Percentiles rank a stretch among this genome's conserved stretches.
phyloP scores from a whole-genome alignment of 768 basidiomycete genomes.

The Collybia sordida region DNA sequence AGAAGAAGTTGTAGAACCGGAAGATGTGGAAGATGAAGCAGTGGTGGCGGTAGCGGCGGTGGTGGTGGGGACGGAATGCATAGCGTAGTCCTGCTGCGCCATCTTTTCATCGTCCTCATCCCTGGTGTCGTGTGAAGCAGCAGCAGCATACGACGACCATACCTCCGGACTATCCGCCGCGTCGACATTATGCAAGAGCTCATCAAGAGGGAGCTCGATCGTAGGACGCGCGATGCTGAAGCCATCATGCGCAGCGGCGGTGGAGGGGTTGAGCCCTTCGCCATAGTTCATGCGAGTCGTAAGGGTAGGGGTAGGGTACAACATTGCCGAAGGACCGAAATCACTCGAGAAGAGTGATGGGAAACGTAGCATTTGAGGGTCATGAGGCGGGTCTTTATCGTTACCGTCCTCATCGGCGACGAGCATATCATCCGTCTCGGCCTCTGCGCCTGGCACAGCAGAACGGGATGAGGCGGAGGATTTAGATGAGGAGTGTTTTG shows the following conservation, averaged over 20 bases:
- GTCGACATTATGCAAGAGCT: constrained; percentile 61
- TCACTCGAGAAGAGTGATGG: constrained; percentile 72
- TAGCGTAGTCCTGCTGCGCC: constrained; percentile 28
- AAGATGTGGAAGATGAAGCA: background rate
- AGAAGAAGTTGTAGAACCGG: no score
- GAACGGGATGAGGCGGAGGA: no score
- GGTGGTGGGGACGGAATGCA: constrained; percentile 16
- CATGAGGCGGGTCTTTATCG: constrained; percentile 37
- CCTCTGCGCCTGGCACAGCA: constrained; percentile 28
- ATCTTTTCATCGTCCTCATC: constrained; percentile 23
- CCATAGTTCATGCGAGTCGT: constrained; percentile 75
- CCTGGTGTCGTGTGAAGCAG: constrained; percentile 5
- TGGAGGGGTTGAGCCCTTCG: constrained; percentile 59
- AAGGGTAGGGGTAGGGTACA: constrained; percentile 66
- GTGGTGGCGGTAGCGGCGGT: constrained; percentile 3
- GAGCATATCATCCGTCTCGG: constrained; percentile 12
- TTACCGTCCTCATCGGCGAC: constrained; percentile 24
- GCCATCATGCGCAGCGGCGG: constrained; percentile 44
- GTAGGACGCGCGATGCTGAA: constrained; percentile 75
- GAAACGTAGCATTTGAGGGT: constrained; percentile 52
- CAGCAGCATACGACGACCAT: constrained; percentile 11
- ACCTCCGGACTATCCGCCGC: constrained; percentile 21
- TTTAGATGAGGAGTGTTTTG: constrained; percentile 46
- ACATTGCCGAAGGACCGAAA: constrained; percentile 76
- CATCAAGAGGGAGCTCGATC: constrained; percentile 85